Percentiles rank a stretch among this genome's conserved stretches.
These are phyloP conservation scores for Dichotomopilus funicola DNA, from an alignment of 2,329 filamentous ascomycete species.

Conservation along the genomic window DNA sequence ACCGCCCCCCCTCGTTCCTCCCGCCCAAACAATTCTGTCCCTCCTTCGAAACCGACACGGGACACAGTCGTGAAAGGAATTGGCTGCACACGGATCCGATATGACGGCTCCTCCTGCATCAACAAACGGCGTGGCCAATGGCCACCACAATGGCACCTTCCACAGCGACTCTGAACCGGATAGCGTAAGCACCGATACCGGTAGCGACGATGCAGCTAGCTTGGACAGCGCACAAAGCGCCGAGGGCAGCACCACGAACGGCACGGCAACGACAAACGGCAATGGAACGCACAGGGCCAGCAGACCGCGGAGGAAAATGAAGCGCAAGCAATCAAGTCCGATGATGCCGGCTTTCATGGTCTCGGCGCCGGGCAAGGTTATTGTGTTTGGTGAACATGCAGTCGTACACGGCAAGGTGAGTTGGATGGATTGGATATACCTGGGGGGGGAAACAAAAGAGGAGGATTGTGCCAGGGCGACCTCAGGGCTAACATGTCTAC, in stretches of 20 bases:
- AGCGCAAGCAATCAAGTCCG: conserved; percentile 54
- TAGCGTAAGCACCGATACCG: conserved; percentile 15
- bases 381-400: conserved; percentile 95
- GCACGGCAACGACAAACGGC: conserved; percentile 12
- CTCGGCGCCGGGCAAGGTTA: conserved; percentile 95
- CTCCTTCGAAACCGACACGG: not conserved
- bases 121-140: conserved; percentile 7
- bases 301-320: conserved; percentile 33
- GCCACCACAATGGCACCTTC: conserved; percentile 5
- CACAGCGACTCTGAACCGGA: conserved; percentile 7
- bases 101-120: conserved; percentile 16
- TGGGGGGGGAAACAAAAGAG: not conserved
- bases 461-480: not conserved
- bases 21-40: not conserved
- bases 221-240: conserved; percentile 21
- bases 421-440: not conserved
- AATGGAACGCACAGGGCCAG: conserved; percentile 25
- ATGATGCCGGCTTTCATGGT: conserved; percentile 94
- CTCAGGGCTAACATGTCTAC: conserved; percentile 2
- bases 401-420: conserved; percentile 92
- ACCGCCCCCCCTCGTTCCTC: not conserved
- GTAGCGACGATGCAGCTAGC: not conserved
- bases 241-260: conserved; percentile 22
- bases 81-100: not conserved
- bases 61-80: not conserved